These are phyloP conservation scores for Artemisia annua DNA, from an alignment of 129 eudicot species.

Conservation along the genomic window DNA sequence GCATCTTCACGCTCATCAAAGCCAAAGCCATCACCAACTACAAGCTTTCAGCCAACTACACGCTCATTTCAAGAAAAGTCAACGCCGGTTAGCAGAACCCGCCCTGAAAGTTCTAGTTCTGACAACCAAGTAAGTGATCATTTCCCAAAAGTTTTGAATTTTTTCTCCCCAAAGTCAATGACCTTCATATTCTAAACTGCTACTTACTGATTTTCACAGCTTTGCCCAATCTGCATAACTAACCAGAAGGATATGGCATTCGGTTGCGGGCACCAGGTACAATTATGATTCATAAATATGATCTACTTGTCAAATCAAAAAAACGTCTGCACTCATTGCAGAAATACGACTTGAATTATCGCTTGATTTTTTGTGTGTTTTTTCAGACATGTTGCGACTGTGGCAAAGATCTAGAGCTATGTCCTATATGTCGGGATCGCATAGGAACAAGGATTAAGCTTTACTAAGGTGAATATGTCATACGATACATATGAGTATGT, in stretches of 20 bases:
- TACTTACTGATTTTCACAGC: conserved; percentile 36
- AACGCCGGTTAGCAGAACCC: conserved; percentile 24
- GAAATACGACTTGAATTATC: neutral
- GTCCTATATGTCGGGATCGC: conserved; percentile 71
- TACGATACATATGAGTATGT: neutral
- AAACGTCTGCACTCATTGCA: neutral
- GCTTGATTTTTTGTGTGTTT: neutral
- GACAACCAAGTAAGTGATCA: conserved; percentile 54
- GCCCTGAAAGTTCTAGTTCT: conserved; percentile 39
- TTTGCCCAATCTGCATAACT: conserved; percentile 77
- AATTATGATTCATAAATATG: neutral
- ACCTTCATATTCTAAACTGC: neutral
- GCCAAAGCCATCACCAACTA: conserved; percentile 51
- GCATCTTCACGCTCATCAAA: conserved; percentile 51
- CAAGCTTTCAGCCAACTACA: conserved; percentile 46
- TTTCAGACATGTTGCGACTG: conserved; percentile 84
- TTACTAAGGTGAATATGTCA: conserved; percentile 35
- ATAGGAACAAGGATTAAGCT: conserved; percentile 74
- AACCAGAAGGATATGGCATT: conserved; percentile 83
- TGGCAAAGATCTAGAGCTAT: conserved; percentile 62
- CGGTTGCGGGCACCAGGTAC: conserved; percentile 96
- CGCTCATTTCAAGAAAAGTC: conserved; percentile 38
- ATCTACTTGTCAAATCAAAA: neutral
- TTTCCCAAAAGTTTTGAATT: neutral
- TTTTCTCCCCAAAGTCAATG: neutral